Conservation (phyloP, 495 filamentous ascomycete species). For the Penicillium canescens region DNA sequence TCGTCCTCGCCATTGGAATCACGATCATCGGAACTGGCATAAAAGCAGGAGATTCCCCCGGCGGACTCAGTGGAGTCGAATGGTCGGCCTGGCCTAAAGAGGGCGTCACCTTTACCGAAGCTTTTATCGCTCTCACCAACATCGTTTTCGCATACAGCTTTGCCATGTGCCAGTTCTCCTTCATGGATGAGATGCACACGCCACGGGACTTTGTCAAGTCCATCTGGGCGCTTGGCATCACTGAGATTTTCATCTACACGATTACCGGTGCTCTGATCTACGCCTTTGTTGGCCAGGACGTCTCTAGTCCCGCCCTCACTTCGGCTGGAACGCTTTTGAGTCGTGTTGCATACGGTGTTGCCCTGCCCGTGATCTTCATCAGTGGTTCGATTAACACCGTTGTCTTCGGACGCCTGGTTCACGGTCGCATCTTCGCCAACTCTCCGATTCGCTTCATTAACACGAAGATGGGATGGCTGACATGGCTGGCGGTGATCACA, state of each 20-base stretch:
- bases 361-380: conserved; percentile 73
- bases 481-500: conserved; percentile 57
- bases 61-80: conserved; percentile 34
- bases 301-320: conserved; percentile 67
- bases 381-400: conserved; percentile 65
- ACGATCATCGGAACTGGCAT: conserved; percentile 66
- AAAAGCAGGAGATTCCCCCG: conserved; percentile 32
- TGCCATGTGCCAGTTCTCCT: conserved; percentile 68
- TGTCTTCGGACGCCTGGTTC: conserved; percentile 60
- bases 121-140: conserved; percentile 65
- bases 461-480: conserved; percentile 57
- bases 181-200: conserved; percentile 75
- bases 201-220: conserved; percentile 64
- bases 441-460: conserved; percentile 58
- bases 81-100: conserved; percentile 42
- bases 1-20: conserved; percentile 64
- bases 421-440: conserved; percentile 55
- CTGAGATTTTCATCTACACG: conserved; percentile 67
- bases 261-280: conserved; percentile 69
- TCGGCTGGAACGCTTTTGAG: conserved; percentile 58
- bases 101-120: conserved; percentile 32
- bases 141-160: conserved; percentile 68
- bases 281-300: conserved; percentile 63
- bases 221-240: conserved; percentile 57
- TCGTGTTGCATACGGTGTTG: conserved; percentile 72